Evolutionary conservation across 2,329 filamentous ascomycete species (phyloP).

Genomic region (Tympanopsis confertula): DNA sequence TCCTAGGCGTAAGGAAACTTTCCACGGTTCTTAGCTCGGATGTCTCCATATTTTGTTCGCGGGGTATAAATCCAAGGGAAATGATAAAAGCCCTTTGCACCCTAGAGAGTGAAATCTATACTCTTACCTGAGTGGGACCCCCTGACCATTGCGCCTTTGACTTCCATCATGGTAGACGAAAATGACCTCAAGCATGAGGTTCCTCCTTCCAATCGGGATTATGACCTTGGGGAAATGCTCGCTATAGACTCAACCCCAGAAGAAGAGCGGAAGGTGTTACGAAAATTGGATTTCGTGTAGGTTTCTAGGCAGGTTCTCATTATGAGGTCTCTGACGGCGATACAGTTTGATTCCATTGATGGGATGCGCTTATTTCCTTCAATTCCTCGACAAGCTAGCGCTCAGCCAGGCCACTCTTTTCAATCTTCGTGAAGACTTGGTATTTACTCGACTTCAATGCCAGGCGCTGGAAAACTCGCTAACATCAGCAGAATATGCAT

Average conservation of each 20-base stretch:
- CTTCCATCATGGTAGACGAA: no score
- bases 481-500: background rate
- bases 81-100: no score
- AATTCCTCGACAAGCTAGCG: conserved; percentile 16
- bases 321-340: background rate
- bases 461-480: no score
- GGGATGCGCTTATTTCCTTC: conserved; percentile 15
- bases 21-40: no score
- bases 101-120: no score
- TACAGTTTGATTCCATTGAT: conserved; percentile 12
- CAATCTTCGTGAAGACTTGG: conserved; percentile 11
- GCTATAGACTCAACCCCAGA: background rate
- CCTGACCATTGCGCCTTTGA: no score
- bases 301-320: background rate
- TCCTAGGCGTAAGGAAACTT: no score
- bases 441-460: no score
- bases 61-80: no score
- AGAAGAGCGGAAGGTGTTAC: background rate
- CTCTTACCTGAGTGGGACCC: no score
- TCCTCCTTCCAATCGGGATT: background rate
- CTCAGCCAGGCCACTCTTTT: conserved; percentile 16
- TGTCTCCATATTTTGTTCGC: no score
- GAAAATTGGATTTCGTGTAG: background rate
- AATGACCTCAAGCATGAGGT: no score
- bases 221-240: background rate